A percentile compares a stretch with the other conserved stretches of the same genome.
phyloP scores from a whole-genome alignment of 495 filamentous ascomycete genomes.

The Penicillium manginii region DNA sequence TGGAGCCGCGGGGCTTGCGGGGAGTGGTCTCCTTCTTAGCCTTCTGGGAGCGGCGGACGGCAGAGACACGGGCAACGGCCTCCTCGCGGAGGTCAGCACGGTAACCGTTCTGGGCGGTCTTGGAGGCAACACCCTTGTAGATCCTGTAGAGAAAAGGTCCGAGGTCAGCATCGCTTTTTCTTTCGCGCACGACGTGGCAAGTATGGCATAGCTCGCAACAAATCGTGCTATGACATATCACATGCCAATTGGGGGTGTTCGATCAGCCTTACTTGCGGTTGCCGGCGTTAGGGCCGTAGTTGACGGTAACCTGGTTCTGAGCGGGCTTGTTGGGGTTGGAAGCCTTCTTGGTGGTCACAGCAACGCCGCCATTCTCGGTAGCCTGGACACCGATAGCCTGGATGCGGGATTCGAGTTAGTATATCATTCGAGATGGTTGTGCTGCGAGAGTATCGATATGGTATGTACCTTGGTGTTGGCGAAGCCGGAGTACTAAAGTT shows the following conservation, averaged over 20 bases:
- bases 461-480: conserved; percentile 85
- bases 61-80: conserved; percentile 86
- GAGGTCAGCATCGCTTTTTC: conserved; percentile 20
- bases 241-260: neutral
- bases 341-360: conserved; percentile 82
- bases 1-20: conserved; percentile 75
- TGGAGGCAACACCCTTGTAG: conserved; percentile 81
- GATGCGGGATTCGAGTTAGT: conserved; percentile 15
- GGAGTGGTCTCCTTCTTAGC: conserved; percentile 74
- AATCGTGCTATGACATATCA: too few species aligned
- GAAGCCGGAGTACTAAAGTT: conserved; percentile 77
- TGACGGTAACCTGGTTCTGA: conserved; percentile 62
- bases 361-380: conserved; percentile 69
- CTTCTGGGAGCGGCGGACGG: conserved; percentile 78
- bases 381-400: conserved; percentile 81
- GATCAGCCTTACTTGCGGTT: conserved; percentile 70
- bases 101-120: conserved; percentile 80
- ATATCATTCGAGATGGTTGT: neutral
- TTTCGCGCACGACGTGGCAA: too few species aligned
- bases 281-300: conserved; percentile 68
- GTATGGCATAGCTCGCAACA: too few species aligned
- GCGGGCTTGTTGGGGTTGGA: conserved; percentile 67
- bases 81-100: conserved; percentile 83
- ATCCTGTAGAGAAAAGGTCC: conserved; percentile 57
- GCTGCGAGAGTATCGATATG: neutral